A percentile compares a stretch with the other conserved stretches of the same genome.
Evolutionary conservation across 805 yeast species (phyloP).

Genomic region (Candida qinlingensis): DNA sequence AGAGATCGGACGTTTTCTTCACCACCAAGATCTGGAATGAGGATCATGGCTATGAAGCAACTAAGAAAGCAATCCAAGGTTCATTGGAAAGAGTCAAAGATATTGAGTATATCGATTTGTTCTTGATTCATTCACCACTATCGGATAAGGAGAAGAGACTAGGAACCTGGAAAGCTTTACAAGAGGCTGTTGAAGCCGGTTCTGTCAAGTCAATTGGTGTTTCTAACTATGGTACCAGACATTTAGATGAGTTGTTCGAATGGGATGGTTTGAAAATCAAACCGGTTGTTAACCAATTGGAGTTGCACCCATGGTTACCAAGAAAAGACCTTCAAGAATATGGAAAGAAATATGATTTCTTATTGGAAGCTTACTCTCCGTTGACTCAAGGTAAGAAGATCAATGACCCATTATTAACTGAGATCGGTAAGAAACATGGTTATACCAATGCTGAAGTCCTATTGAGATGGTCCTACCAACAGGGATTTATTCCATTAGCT

Average conservation of each 20-base stretch:
- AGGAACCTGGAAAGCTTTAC: slow-evolving; percentile 69
- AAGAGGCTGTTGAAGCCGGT: slow-evolving; percentile 61
- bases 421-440: slow-evolving; percentile 28
- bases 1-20: slow-evolving; percentile 21
- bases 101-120: slow-evolving; percentile 63
- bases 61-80: slow-evolving; percentile 37
- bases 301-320: slow-evolving; percentile 24
- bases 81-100: slow-evolving; percentile 47
- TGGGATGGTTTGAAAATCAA: slow-evolving; percentile 51
- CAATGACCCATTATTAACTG: slow-evolving; percentile 17
- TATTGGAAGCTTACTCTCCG: slow-evolving; percentile 22
- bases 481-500: slow-evolving; percentile 68
- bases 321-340: slow-evolving; percentile 20
- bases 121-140: slow-evolving; percentile 62
- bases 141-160: slow-evolving; percentile 43
- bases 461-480: slow-evolving; percentile 67
- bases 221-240: slow-evolving; percentile 65
- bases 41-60: slow-evolving; percentile 11
- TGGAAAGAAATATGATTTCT: slow-evolving; percentile 17
- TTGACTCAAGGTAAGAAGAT: slow-evolving; percentile 21
- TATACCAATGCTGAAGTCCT: slow-evolving; percentile 57
- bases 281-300: slow-evolving; percentile 73
- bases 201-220: slow-evolving; percentile 67
- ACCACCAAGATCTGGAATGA: slow-evolving; percentile 19
- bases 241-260: slow-evolving; percentile 52